Percentiles rank a stretch among this genome's conserved stretches.
phyloP scores from a whole-genome alignment of 2,329 filamentous ascomycete species.

The Penicillium glabrum region DNA sequence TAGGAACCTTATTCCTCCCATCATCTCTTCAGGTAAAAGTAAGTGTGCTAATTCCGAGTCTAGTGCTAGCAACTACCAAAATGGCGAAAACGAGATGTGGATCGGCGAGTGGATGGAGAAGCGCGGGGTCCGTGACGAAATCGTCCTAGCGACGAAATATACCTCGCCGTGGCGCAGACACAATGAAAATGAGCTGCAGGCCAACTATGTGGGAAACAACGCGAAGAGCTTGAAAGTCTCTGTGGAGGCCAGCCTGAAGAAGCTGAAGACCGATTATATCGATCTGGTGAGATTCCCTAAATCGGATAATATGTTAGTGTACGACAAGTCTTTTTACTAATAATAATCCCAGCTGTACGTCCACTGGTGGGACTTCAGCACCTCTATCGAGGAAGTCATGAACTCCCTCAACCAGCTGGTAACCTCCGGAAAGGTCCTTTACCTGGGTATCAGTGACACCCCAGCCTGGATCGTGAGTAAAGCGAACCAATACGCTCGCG shows the following conservation, averaged over 20 bases:
- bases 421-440: conserved; percentile 61
- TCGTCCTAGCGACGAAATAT: conserved; percentile 57
- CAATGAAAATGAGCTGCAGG: conserved; percentile 2
- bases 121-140: conserved; percentile 37
- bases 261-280: conserved; percentile 37
- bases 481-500: conserved; percentile 67
- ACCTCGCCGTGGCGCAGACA: conserved; percentile 20
- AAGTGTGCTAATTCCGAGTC: not conserved
- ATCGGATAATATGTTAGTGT: not conserved
- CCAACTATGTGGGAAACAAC: conserved; percentile 30
- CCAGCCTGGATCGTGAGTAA: conserved; percentile 69
- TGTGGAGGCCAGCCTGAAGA: conserved; percentile 33
- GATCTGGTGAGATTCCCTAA: conserved; percentile 26
- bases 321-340: not conserved
- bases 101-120: conserved; percentile 54
- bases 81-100: conserved; percentile 51
- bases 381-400: conserved; percentile 67
- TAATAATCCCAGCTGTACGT: conserved; percentile 52
- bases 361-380: conserved; percentile 68
- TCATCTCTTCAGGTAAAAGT: not conserved
- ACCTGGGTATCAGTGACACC: conserved; percentile 67
- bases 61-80: conserved; percentile 49
- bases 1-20: conserved; percentile 6
- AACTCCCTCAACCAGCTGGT: conserved; percentile 65
- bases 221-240: conserved; percentile 34